These are phyloP conservation scores for Epithele typhae DNA, from an alignment of 768 basidiomycete species.

Conservation along the genomic window DNA sequence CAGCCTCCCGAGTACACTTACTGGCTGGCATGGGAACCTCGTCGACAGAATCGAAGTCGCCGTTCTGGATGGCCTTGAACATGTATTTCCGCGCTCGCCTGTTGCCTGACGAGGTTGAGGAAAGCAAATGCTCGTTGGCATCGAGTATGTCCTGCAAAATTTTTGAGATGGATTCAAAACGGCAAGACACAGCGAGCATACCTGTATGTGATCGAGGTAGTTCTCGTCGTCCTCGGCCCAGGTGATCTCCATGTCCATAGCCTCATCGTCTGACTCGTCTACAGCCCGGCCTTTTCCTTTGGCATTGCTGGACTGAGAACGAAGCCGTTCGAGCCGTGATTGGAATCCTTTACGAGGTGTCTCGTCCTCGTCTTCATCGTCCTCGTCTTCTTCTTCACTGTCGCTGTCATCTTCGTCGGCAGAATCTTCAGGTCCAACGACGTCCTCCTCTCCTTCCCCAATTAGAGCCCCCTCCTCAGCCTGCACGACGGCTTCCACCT, in stretches of 20 bases:
- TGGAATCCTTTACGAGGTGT: slow-evolving; percentile 34
- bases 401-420: slow-evolving; percentile 14
- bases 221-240: slow-evolving; percentile 57
- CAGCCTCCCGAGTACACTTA: too few relatives aligned
- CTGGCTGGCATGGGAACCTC: slow-evolving; percentile 40
- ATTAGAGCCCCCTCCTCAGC: slow-evolving; percentile 18
- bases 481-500: slow-evolving; percentile 14
- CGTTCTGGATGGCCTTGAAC: slow-evolving; percentile 59
- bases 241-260: slow-evolving; percentile 21
- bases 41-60: slow-evolving; percentile 36
- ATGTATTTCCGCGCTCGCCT: slow-evolving; percentile 49
- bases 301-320: slow-evolving; percentile 18
- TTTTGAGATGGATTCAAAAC: not conserved
- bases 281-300: slow-evolving; percentile 29
- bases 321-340: slow-evolving; percentile 30
- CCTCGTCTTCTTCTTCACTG: slow-evolving; percentile 24
- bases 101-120: slow-evolving; percentile 37
- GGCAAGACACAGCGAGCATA: slow-evolving; percentile 25
- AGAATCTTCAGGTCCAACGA: slow-evolving; percentile 8
- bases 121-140: slow-evolving; percentile 49
- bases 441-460: slow-evolving; percentile 8
- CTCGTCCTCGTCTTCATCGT: slow-evolving; percentile 33
- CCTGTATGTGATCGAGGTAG: slow-evolving; percentile 52
- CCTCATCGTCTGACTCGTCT: slow-evolving; percentile 23
- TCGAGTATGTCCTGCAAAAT: slow-evolving; percentile 54